Percentiles rank a stretch among this genome's conserved stretches.
Evolutionary conservation across 148 eudicot species (phyloP).

Genomic region (Cornus controversa): DNA sequence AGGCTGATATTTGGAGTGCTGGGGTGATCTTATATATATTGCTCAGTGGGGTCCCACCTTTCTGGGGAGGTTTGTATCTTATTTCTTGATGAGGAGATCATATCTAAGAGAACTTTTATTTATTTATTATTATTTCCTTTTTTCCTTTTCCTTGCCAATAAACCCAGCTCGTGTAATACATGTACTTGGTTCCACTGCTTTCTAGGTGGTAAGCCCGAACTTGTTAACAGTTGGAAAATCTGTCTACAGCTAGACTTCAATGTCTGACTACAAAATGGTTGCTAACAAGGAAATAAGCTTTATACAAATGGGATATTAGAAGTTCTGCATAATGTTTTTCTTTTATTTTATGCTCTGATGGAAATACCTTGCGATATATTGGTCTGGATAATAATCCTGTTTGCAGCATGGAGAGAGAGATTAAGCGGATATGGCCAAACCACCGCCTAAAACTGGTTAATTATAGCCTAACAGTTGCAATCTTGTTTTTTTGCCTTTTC

Average conservation of each 20-base stretch:
- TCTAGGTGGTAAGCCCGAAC: neutral
- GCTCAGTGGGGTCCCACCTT: conserved; percentile 96
- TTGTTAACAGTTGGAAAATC: conserved; percentile 1
- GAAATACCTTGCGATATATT: neutral
- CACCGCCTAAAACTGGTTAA: neutral
- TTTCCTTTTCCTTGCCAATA: neutral
- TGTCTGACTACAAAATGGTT: neutral
- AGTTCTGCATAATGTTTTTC: neutral
- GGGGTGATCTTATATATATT: conserved; percentile 93
- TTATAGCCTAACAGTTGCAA: neutral
- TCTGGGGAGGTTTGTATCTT: conserved; percentile 79
- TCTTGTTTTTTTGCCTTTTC: conserved; percentile 16
- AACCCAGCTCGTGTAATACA: neutral
- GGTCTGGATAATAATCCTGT: neutral
- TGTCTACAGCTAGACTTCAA: neutral
- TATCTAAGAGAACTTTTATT: too few species aligned
- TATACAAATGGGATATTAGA: neutral
- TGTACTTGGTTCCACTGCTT: neutral
- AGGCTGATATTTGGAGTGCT: conserved; percentile 98
- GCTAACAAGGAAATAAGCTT: neutral
- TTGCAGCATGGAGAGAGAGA: neutral
- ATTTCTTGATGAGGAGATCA: neutral
- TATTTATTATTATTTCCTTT: too few species aligned
- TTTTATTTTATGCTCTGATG: neutral
- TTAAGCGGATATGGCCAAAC: neutral